Evolutionary conservation across 2,329 filamentous ascomycete genomes (phyloP).

Genomic region (Bisporella sp.): DNA sequence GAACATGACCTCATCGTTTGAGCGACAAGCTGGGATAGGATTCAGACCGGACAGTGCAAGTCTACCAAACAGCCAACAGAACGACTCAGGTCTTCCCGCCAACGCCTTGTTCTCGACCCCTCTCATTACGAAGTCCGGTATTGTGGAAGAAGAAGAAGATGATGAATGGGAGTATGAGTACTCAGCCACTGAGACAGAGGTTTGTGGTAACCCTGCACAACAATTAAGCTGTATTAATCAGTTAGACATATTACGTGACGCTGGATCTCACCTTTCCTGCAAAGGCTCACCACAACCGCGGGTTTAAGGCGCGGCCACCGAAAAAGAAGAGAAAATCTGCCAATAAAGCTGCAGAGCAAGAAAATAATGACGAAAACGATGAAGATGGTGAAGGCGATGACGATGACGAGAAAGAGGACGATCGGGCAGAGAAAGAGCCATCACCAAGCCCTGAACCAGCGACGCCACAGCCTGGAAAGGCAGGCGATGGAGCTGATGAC

Average conservation of each 20-base stretch:
- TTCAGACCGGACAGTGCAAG: too few relatives aligned
- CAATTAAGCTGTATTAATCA: constrained; percentile 1
- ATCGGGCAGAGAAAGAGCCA: neutral
- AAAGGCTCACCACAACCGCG: constrained; percentile 14
- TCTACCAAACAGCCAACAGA: too few relatives aligned
- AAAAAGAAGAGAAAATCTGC: constrained; percentile 12
- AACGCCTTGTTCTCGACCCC: too few relatives aligned
- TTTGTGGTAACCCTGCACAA: constrained; percentile 20
- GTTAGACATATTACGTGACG: constrained; percentile 56
- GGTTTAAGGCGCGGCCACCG: constrained; percentile 6
- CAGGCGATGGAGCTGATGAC: neutral
- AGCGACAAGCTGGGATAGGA: too few relatives aligned
- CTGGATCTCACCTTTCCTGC: constrained; percentile 48
- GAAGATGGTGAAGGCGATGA: neutral
- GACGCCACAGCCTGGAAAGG: too few relatives aligned
- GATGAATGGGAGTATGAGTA: constrained; percentile 65
- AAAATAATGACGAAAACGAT: neutral
- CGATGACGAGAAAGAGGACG: neutral
- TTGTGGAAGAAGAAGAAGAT: constrained; percentile 36
- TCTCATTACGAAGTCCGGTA: too few relatives aligned
- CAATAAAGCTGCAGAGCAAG: constrained; percentile 8
- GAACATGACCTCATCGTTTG: too few relatives aligned
- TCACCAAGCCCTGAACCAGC: too few relatives aligned
- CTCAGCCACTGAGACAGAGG: constrained; percentile 56
- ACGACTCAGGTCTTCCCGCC: too few relatives aligned